Percentiles rank a stretch among this genome's conserved stretches.
These are phyloP conservation scores for Vararia minispora DNA, from an alignment of 768 basidiomycete genomes.

Conservation along the genomic window DNA sequence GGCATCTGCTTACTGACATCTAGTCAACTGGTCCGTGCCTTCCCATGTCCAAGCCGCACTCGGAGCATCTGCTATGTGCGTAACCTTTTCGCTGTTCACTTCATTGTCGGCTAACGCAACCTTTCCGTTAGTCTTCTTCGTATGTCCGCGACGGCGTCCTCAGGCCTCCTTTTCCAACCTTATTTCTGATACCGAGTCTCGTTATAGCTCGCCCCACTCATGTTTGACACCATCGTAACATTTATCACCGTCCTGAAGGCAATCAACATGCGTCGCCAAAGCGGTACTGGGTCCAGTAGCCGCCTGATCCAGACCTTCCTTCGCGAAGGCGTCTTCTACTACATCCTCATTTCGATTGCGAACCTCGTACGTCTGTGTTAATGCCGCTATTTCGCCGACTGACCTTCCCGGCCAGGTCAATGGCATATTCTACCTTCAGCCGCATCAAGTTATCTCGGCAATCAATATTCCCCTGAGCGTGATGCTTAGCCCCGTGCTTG, in stretches of 20 bases:
- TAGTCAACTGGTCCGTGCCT: slow-evolving; percentile 60
- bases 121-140: slow-evolving; percentile 40
- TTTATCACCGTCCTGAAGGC: slow-evolving; percentile 76
- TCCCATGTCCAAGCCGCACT: slow-evolving; percentile 74
- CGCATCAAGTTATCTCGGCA: slow-evolving; percentile 72
- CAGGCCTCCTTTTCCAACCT: slow-evolving; percentile 14
- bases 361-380: slow-evolving; percentile 41
- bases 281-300: slow-evolving; percentile 67
- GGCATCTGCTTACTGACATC: neutral
- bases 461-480: slow-evolving; percentile 79
- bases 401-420: slow-evolving; percentile 36
- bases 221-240: slow-evolving; percentile 74
- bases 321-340: slow-evolving; percentile 80
- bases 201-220: slow-evolving; percentile 61
- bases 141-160: neutral
- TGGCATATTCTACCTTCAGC: slow-evolving; percentile 83
- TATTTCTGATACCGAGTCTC: slow-evolving; percentile 2
- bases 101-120: slow-evolving; percentile 22
- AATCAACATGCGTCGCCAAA: slow-evolving; percentile 62
- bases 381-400: slow-evolving; percentile 2
- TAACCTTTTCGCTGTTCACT: slow-evolving; percentile 2
- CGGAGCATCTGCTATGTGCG: slow-evolving; percentile 70
- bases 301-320: slow-evolving; percentile 76
- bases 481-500: slow-evolving; percentile 72
- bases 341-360: slow-evolving; percentile 76